Conservation (phyloP, 805 yeast genomes). For the Candida piceae region DNA sequence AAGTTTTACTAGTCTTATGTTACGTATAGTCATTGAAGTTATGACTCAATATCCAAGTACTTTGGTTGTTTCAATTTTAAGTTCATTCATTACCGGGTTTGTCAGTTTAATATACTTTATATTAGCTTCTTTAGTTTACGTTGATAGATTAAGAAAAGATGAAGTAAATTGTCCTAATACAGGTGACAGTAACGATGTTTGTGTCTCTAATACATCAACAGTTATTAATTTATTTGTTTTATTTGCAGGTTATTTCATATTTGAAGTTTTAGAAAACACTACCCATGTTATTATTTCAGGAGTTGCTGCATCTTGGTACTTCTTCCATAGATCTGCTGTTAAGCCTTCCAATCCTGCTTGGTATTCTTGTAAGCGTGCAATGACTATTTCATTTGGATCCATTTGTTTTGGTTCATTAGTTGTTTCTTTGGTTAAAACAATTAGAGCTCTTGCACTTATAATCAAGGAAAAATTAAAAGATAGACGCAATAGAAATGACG, state of each 20-base stretch:
- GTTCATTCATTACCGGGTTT: slow-evolving; percentile 47
- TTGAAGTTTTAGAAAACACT: slow-evolving; percentile 77
- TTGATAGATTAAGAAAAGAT: slow-evolving; percentile 22
- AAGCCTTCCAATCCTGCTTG: slow-evolving; percentile 76
- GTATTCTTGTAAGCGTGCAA: slow-evolving; percentile 70
- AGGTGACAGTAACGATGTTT: slow-evolving; percentile 25
- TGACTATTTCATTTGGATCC: slow-evolving; percentile 86
- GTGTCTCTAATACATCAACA: slow-evolving; percentile 26
- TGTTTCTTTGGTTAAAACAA: slow-evolving; percentile 67
- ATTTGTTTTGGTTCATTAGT: slow-evolving; percentile 77
- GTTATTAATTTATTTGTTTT: slow-evolving; percentile 51
- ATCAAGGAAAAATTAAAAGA: slow-evolving; percentile 38
- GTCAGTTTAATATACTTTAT: slow-evolving; percentile 60
- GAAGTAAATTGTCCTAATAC: slow-evolving; percentile 51
- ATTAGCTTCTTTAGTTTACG: slow-evolving; percentile 50
- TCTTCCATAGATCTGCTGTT: slow-evolving; percentile 44
- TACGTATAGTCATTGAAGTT: slow-evolving; percentile 59
- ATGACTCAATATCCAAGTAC: slow-evolving; percentile 71
- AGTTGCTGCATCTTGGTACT: slow-evolving; percentile 89
- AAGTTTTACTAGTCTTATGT: slow-evolving; percentile 25
- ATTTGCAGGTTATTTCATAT: slow-evolving; percentile 77
- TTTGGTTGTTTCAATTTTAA: slow-evolving; percentile 36
- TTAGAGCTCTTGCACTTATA: slow-evolving; percentile 49
- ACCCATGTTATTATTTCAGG: slow-evolving; percentile 81
- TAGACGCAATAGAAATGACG: slow-evolving; percentile 32